phyloP scores from a whole-genome alignment of 164 flowering plant species.

The Aristolochia californica region DNA sequence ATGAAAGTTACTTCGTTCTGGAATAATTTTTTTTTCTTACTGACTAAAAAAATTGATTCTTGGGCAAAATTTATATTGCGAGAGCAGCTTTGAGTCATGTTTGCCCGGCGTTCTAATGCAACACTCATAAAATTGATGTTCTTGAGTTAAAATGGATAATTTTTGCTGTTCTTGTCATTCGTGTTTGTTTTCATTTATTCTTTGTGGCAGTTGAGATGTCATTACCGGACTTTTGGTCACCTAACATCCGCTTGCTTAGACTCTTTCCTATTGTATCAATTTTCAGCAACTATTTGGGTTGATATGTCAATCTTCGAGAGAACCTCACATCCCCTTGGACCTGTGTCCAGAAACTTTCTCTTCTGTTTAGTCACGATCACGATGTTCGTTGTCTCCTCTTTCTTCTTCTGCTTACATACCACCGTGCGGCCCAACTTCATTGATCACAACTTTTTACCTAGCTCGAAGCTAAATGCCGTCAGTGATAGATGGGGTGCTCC shows the following conservation, averaged over 20 bases:
- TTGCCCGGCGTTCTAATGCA: no score
- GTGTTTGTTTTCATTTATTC: background rate
- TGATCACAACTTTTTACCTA: slow-evolving; percentile 28
- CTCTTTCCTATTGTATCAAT: background rate
- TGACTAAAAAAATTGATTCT: background rate
- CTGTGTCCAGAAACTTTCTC: slow-evolving; percentile 30
- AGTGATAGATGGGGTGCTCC: slow-evolving; percentile 9
- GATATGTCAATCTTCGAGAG: slow-evolving; percentile 34
- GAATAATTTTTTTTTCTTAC: no score
- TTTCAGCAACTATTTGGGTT: slow-evolving; percentile 3
- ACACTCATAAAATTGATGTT: no score
- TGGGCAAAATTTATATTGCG: background rate
- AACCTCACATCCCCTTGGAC: slow-evolving; percentile 24
- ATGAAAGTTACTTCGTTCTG: no score
- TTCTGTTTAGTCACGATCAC: slow-evolving; percentile 34
- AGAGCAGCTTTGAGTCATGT: no score
- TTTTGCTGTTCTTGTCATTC: no score
- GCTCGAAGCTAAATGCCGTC: slow-evolving; percentile 17
- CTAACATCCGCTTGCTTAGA: background rate
- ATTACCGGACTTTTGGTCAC: background rate
- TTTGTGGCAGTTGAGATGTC: background rate
- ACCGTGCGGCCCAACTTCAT: slow-evolving; percentile 29
- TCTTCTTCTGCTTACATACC: slow-evolving; percentile 60
- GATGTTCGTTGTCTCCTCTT: slow-evolving; percentile 45
- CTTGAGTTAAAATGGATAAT: no score